phyloP scores from a whole-genome alignment of 2,329 filamentous ascomycete genomes.

The Talaromyces sp. region DNA sequence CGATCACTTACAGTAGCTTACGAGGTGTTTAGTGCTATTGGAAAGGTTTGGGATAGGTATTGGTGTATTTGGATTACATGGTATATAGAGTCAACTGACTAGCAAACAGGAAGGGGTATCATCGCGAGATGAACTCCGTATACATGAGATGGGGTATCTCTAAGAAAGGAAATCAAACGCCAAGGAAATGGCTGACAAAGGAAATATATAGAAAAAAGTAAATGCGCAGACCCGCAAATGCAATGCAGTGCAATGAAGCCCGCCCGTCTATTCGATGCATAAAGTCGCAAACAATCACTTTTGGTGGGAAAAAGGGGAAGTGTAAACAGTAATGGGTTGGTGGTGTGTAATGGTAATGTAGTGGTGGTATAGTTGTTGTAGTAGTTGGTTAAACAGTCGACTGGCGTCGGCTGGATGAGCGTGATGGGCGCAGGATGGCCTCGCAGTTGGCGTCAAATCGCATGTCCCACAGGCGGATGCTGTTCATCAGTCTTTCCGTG shows the following conservation, averaged over 20 bases:
- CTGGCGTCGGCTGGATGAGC: constrained; percentile 10
- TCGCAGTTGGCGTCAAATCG: constrained; percentile 96
- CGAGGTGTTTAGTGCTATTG: neutral
- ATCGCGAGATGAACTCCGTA: constrained; percentile 11
- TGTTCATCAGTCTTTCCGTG: constrained; percentile 90
- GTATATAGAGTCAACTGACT: neutral
- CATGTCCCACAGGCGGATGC: constrained; percentile 81
- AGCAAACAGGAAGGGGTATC: constrained; percentile 7
- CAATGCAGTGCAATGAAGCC: constrained; percentile 13
- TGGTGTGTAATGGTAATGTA: neutral
- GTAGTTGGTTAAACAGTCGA: constrained; percentile 21
- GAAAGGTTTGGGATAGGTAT: neutral
- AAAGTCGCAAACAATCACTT: constrained; percentile 8
- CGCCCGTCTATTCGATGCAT: constrained; percentile 6
- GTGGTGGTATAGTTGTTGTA: neutral
- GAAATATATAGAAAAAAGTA: constrained; percentile 6
- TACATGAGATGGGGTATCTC: constrained; percentile 14
- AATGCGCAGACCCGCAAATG: constrained; percentile 7
- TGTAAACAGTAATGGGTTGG: neutral
- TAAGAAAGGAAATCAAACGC: constrained; percentile 10
- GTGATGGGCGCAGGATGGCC: constrained; percentile 62
- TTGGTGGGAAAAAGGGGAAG: neutral
- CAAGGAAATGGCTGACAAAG: constrained; percentile 11
- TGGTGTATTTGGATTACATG: neutral
- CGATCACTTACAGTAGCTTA: neutral